phyloP scores from a whole-genome alignment of 2,329 filamentous ascomycete genomes.

The Pezicula radicicola region DNA sequence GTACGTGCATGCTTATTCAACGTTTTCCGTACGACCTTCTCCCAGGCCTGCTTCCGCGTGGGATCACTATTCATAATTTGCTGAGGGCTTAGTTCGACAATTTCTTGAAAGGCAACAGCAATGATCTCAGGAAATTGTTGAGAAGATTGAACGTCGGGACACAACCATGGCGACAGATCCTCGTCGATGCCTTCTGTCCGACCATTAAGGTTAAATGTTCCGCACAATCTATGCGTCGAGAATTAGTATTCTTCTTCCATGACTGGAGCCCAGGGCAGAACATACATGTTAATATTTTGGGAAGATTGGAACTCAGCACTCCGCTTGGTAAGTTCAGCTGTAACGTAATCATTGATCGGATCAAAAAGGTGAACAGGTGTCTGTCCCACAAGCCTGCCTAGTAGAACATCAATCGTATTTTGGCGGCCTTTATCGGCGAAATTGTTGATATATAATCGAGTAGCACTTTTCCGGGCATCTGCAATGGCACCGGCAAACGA shows the following conservation, averaged over 20 bases:
- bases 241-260: not conserved
- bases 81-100: slow-evolving; percentile 95
- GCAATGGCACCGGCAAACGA: slow-evolving; percentile 88
- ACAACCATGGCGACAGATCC: slow-evolving; percentile 85
- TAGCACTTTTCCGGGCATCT: slow-evolving; percentile 93
- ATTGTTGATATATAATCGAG: slow-evolving; percentile 94
- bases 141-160: slow-evolving; percentile 57
- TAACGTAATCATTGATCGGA: slow-evolving; percentile 89
- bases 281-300: slow-evolving; percentile 66
- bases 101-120: slow-evolving; percentile 93
- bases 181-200: slow-evolving; percentile 73
- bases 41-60: slow-evolving; percentile 80
- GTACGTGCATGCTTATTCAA: slow-evolving; percentile 69
- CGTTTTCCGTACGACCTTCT: slow-evolving; percentile 72
- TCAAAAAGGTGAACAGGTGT: slow-evolving; percentile 83
- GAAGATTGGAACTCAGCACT: slow-evolving; percentile 72
- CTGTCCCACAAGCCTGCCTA: slow-evolving; percentile 83
- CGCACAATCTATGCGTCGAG: slow-evolving; percentile 47
- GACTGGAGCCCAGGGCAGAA: not conserved
- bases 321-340: slow-evolving; percentile 67
- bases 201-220: slow-evolving; percentile 95
- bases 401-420: slow-evolving; percentile 89
- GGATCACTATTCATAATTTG: slow-evolving; percentile 99
- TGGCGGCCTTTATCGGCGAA: slow-evolving; percentile 92
- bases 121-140: slow-evolving; percentile 76